A percentile compares a stretch with the other conserved stretches of the same genome.
phyloP scores from a whole-genome alignment of 495 filamentous ascomycete species.

The Lophium mytilinum region DNA sequence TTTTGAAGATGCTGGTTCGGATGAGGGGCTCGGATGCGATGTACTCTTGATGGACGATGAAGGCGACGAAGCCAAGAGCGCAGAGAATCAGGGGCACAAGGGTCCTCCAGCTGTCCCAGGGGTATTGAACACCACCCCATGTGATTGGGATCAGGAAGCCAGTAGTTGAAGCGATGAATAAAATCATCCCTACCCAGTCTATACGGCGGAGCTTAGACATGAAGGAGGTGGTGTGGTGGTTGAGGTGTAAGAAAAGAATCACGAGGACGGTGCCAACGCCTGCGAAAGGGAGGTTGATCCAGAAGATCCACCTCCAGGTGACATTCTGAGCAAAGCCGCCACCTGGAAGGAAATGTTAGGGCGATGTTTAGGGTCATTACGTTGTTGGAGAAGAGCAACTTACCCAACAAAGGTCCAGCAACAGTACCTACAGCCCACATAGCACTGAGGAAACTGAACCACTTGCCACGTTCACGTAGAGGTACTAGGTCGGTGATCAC shows the following conservation, averaged over 20 bases:
- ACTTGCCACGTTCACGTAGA: conserved; percentile 42
- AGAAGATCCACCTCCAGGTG: conserved; percentile 52
- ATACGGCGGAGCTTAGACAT: conserved; percentile 27
- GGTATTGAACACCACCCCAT: conserved; percentile 49
- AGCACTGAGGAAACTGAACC: conserved; percentile 34
- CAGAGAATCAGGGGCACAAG: conserved; percentile 35
- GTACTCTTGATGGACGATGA: conserved; percentile 27
- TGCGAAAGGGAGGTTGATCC: conserved; percentile 50
- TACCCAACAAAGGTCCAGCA: conserved; percentile 54
- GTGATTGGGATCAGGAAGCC: conserved; percentile 48
- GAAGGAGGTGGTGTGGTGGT: conserved; percentile 30
- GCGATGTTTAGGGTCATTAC: not conserved
- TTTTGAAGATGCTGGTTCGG: conserved; percentile 43
- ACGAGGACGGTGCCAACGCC: conserved; percentile 41
- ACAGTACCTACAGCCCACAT: conserved; percentile 55
- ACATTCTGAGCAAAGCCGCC: conserved; percentile 59
- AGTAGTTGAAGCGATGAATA: conserved; percentile 41
- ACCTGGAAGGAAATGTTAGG: conserved; percentile 1
- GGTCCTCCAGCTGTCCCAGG: conserved; percentile 43
- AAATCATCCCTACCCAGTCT: conserved; percentile 38
- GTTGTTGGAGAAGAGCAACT: not conserved
- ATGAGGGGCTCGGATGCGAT: conserved; percentile 47
- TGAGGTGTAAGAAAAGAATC: conserved; percentile 43
- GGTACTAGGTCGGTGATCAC: conserved; percentile 59
- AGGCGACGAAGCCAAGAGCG: conserved; percentile 24